phyloP scores from a whole-genome alignment of 2,329 filamentous ascomycete genomes.

The Leptographium lundbergii region DNA sequence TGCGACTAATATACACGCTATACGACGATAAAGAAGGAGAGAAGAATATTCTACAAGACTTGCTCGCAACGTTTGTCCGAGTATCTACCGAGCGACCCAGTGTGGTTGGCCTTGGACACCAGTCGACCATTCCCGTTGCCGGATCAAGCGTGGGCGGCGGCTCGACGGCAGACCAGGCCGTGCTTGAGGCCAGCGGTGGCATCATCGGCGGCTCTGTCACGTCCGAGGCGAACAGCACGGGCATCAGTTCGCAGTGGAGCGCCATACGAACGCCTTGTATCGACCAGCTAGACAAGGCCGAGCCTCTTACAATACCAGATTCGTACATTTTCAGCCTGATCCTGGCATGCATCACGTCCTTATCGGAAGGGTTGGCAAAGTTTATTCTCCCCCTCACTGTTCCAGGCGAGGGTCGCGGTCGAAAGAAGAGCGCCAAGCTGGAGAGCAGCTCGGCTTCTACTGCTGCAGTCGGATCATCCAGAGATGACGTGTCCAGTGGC shows the following conservation, averaged over 20 bases:
- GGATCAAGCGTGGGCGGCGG: constrained; percentile 42
- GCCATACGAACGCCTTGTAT: constrained; percentile 76
- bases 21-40: constrained; percentile 65
- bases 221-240: constrained; percentile 53
- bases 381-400: constrained; percentile 88
- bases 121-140: constrained; percentile 68
- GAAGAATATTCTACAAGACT: constrained; percentile 65
- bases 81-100: constrained; percentile 82
- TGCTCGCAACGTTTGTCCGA: constrained; percentile 82
- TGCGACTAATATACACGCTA: constrained; percentile 66
- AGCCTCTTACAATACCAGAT: constrained; percentile 71
- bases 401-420: constrained; percentile 49
- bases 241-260: constrained; percentile 89
- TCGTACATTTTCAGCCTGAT: constrained; percentile 90
- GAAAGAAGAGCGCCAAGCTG: constrained; percentile 34
- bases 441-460: constrained; percentile 32
- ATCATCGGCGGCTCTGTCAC: constrained; percentile 66
- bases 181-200: constrained; percentile 78
- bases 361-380: constrained; percentile 87
- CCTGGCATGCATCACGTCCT: constrained; percentile 73
- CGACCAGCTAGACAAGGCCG: constrained; percentile 86
- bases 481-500: constrained; percentile 12
- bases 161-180: constrained; percentile 63
- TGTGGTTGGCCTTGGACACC: constrained; percentile 77
- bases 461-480: constrained; percentile 19